Percentiles rank a stretch among this genome's conserved stretches.
Conservation (phyloP, 345 rosid species). For the Eutrema yunnanense region DNA sequence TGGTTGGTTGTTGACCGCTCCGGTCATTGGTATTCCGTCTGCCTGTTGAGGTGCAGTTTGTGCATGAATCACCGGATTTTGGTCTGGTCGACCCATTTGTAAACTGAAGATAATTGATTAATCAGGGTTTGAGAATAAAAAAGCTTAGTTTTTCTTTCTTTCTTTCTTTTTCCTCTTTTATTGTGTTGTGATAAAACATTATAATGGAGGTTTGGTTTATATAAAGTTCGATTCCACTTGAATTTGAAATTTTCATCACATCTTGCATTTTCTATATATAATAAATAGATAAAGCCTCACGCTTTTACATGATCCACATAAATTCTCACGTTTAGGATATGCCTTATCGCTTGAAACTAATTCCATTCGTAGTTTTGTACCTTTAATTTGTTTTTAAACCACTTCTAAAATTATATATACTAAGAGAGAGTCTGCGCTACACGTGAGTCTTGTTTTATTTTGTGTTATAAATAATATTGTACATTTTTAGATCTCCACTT, state of each 20-base stretch:
- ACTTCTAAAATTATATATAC: no score
- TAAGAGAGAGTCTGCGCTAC: no score
- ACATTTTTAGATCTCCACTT: no score
- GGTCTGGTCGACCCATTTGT: slow-evolving; percentile 25
- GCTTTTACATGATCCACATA: no score
- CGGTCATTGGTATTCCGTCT: neutral
- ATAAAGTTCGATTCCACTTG: neutral
- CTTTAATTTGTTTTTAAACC: no score
- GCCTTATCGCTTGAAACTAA: no score
- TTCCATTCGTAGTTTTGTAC: no score
- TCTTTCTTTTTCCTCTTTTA: neutral
- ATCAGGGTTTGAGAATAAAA: neutral
- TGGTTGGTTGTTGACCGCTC: slow-evolving; percentile 3
- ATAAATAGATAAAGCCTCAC: no score
- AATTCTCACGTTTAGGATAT: no score
- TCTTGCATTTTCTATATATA: neutral
- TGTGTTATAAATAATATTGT: no score
- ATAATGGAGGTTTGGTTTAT: neutral
- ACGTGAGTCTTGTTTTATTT: no score
- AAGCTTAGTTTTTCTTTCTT: neutral
- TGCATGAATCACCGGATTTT: slow-evolving; percentile 1
- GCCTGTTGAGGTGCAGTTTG: neutral
- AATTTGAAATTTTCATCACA: neutral
- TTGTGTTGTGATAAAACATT: neutral
- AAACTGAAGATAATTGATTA: neutral